Evolutionary conservation across 768 basidiomycete species (phyloP).

Genomic region (Amyloporia xantha): DNA sequence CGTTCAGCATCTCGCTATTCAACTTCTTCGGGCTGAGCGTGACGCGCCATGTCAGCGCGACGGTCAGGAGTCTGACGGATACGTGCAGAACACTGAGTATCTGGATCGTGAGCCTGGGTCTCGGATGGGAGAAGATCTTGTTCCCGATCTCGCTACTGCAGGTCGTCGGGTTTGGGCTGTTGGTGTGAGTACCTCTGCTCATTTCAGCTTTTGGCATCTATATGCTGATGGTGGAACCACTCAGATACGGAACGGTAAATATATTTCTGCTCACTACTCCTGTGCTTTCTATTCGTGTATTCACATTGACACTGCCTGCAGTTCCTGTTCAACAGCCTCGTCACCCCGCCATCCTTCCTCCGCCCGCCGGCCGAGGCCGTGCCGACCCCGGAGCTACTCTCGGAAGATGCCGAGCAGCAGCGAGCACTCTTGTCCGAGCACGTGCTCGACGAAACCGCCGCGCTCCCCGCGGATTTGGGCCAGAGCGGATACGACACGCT

Average conservation of each 20-base stretch:
- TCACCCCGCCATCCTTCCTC: slow-evolving; percentile 60
- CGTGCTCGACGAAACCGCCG: slow-evolving; percentile 76
- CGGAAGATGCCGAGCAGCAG: slow-evolving; percentile 23
- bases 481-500: slow-evolving; percentile 80
- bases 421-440: slow-evolving; percentile 51
- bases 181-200: slow-evolving; percentile 63
- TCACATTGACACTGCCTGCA: slow-evolving; percentile 23
- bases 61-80: slow-evolving; percentile 86
- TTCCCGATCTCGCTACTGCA: slow-evolving; percentile 81
- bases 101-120: slow-evolving; percentile 83
- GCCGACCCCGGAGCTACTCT: slow-evolving; percentile 15
- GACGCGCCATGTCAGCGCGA: slow-evolving; percentile 89
- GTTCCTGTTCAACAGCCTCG: slow-evolving; percentile 89
- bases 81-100: slow-evolving; percentile 95
- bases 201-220: slow-evolving; percentile 4
- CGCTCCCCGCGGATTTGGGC: slow-evolving; percentile 75
- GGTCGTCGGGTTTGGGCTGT: slow-evolving; percentile 74
- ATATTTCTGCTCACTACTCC: background rate
- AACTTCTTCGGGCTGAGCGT: slow-evolving; percentile 82
- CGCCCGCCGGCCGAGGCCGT: slow-evolving; percentile 32
- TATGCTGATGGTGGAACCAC: background rate
- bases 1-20: slow-evolving; percentile 47
- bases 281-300: slow-evolving; percentile 5
- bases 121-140: slow-evolving; percentile 86
- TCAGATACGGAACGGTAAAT: slow-evolving; percentile 76